phyloP scores from a whole-genome alignment of 805 yeast genomes.

The Saccharomyces kudriavzevii region DNA sequence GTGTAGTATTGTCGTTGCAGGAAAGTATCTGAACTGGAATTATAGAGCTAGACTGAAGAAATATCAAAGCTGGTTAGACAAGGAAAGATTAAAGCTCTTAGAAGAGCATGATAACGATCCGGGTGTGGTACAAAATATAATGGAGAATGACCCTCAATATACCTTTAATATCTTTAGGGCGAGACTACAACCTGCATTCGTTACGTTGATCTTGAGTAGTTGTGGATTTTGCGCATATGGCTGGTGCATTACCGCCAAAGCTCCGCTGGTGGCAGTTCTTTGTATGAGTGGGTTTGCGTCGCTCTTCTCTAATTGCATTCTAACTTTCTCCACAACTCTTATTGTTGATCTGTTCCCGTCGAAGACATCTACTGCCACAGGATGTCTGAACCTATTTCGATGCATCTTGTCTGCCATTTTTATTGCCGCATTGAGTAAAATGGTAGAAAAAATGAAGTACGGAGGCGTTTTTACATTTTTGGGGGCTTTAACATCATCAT shows the following conservation, averaged over 20 bases:
- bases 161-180: constrained; percentile 49
- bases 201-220: constrained; percentile 37
- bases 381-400: constrained; percentile 62
- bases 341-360: constrained; percentile 71
- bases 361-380: constrained; percentile 64
- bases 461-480: constrained; percentile 79
- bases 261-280: constrained; percentile 47
- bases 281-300: constrained; percentile 53
- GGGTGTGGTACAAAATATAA: constrained; percentile 14
- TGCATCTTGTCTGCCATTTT: constrained; percentile 68
- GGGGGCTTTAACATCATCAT: constrained; percentile 39
- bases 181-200: constrained; percentile 40
- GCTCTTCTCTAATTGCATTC: constrained; percentile 47
- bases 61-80: constrained; percentile 19
- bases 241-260: constrained; percentile 54
- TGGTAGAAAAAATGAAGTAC: constrained; percentile 48
- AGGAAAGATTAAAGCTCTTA: constrained; percentile 10
- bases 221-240: constrained; percentile 49
- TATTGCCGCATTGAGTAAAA: constrained; percentile 55
- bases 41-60: constrained; percentile 22
- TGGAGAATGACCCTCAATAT: constrained; percentile 22
- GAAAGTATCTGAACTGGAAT: constrained; percentile 45
- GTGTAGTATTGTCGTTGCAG: constrained; percentile 50
- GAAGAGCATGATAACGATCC: constrained; percentile 15
- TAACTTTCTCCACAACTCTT: constrained; percentile 54